A percentile compares a stretch with the other conserved stretches of the same genome.
Evolutionary conservation across 257 asterid genomes (phyloP).

Genomic region (Solanum sejunctum): DNA sequence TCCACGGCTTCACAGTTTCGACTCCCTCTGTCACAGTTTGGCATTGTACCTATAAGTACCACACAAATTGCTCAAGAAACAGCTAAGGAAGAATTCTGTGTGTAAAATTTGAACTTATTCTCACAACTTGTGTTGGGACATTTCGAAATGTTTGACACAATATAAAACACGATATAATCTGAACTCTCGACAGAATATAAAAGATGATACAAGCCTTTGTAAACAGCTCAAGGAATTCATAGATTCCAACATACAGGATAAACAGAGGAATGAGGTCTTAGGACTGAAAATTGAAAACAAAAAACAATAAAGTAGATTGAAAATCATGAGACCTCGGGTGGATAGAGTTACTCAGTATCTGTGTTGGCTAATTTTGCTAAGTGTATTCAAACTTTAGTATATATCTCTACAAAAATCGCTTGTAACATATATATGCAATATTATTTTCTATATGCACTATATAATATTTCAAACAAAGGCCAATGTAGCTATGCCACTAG

Average conservation of each 20-base stretch:
- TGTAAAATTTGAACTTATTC: background rate
- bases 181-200: background rate
- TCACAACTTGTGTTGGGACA: background rate
- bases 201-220: background rate
- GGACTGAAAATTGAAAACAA: background rate
- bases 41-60: slow-evolving; percentile 44
- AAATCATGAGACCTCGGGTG: background rate
- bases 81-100: background rate
- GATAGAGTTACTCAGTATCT: background rate
- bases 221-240: background rate
- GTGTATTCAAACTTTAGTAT: too few species aligned
- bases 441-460: too few species aligned
- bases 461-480: too few species aligned
- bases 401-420: too few species aligned
- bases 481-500: too few species aligned
- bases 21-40: slow-evolving; percentile 69
- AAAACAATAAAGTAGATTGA: background rate
- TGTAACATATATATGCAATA: too few species aligned
- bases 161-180: background rate
- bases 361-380: too few species aligned
- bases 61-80: background rate
- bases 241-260: background rate
- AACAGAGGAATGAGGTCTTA: background rate
- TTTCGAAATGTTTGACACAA: background rate
- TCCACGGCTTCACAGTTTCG: slow-evolving; percentile 54